phyloP scores from a whole-genome alignment of 495 filamentous ascomycete genomes.

The Penicillium parvum region DNA sequence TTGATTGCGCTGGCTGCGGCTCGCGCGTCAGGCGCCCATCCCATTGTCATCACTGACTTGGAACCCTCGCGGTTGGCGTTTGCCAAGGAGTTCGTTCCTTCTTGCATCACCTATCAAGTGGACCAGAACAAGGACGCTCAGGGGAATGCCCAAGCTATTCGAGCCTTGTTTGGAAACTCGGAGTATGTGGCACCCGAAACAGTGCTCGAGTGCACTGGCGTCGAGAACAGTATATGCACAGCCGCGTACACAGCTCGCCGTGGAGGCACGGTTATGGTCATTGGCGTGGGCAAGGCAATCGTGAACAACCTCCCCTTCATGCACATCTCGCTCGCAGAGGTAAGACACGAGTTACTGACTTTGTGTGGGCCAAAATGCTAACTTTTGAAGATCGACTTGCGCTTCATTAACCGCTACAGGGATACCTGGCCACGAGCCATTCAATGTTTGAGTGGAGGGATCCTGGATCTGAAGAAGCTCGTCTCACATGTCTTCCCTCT shows the following conservation, averaged over 20 bases:
- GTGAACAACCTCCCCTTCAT: conserved; percentile 66
- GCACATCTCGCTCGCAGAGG: conserved; percentile 57
- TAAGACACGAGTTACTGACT: conserved; percentile 1
- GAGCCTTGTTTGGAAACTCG: conserved; percentile 40
- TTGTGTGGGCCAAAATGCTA: background rate
- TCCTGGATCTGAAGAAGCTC: conserved; percentile 56
- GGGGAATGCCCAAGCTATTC: conserved; percentile 50
- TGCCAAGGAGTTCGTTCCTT: conserved; percentile 54
- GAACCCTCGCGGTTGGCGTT: conserved; percentile 53
- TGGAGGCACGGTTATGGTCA: conserved; percentile 58
- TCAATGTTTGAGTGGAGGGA: conserved; percentile 36
- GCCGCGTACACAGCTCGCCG: conserved; percentile 53
- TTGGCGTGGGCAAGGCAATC: conserved; percentile 56
- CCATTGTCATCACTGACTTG: conserved; percentile 60
- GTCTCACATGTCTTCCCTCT: conserved; percentile 66
- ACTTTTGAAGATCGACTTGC: conserved; percentile 51
- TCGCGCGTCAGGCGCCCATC: conserved; percentile 58
- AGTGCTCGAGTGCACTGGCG: conserved; percentile 61
- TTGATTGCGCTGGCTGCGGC: conserved; percentile 58
- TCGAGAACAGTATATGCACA: conserved; percentile 55
- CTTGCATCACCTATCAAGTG: conserved; percentile 50
- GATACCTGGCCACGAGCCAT: conserved; percentile 61
- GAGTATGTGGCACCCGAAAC: conserved; percentile 53
- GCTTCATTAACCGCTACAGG: conserved; percentile 60
- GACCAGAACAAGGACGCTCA: conserved; percentile 39